Percentiles rank a stretch among this genome's conserved stretches.
Evolutionary conservation across 179 eudicot species (phyloP).

Genomic region (Patellifolia procumbens): DNA sequence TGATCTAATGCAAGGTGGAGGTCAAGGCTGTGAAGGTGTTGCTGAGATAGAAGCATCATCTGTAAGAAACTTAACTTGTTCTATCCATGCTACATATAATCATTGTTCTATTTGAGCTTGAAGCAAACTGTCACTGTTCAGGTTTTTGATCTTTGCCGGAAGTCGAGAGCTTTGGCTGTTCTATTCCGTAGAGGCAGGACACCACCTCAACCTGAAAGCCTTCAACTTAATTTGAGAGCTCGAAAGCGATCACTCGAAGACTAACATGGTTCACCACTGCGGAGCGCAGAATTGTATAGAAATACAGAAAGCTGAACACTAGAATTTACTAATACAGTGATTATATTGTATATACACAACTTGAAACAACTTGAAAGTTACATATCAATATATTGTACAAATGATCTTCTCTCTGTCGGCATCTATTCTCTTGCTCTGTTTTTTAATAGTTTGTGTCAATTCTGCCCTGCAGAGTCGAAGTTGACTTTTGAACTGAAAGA

Average conservation of each 20-base stretch:
- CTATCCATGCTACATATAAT: not conserved
- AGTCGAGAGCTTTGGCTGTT: slow-evolving; percentile 85
- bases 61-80: slow-evolving; percentile 43
- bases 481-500: not conserved
- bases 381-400: slow-evolving; percentile 10
- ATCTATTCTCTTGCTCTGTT: not conserved
- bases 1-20: slow-evolving; percentile 83
- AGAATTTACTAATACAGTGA: slow-evolving; percentile 6
- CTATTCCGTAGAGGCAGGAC: slow-evolving; percentile 89
- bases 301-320: not conserved
- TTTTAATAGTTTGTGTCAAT: not conserved
- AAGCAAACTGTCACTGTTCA: slow-evolving; percentile 28
- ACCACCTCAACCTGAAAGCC: slow-evolving; percentile 91
- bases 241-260: slow-evolving; percentile 95
- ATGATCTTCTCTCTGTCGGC: not conserved
- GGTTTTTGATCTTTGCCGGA: slow-evolving; percentile 88
- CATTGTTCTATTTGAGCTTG: not conserved
- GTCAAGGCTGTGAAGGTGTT: slow-evolving; percentile 93
- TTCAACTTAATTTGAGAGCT: slow-evolving; percentile 74
- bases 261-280: slow-evolving; percentile 37
- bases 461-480: not conserved
- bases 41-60: slow-evolving; percentile 96
- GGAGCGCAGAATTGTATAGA: slow-evolving; percentile 17
- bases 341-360: slow-evolving; percentile 14
- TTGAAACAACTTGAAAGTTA: not conserved